Evolutionary conservation across 2,329 filamentous ascomycete species (phyloP).

Genomic region (Cytospora paraplurivora): DNA sequence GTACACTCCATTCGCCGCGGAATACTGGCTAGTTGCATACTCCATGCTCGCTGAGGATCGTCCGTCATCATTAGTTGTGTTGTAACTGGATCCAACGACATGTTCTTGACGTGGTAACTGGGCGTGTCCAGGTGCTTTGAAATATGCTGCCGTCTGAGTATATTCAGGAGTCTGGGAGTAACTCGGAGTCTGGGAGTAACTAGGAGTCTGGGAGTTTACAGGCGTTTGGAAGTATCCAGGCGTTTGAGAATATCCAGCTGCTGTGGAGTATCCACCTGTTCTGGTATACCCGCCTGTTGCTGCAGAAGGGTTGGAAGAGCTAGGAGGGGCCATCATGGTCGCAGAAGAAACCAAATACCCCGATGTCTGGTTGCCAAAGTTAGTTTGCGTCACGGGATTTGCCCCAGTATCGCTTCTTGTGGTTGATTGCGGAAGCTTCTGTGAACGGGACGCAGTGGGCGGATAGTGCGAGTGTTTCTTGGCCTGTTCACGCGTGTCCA

Average conservation of each 20-base stretch:
- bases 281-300: neutral
- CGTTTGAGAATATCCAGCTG: too few relatives aligned
- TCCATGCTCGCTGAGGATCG: too few relatives aligned
- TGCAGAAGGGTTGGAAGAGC: neutral
- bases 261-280: neutral
- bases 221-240: too few relatives aligned
- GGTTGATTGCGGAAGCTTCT: neutral
- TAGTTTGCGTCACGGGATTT: neutral
- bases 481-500: neutral
- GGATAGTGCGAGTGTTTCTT: neutral
- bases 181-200: too few relatives aligned
- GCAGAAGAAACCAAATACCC: neutral
- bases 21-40: too few relatives aligned
- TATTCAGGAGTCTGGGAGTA: too few relatives aligned
- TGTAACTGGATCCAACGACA: neutral
- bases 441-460: neutral
- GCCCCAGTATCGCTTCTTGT: neutral
- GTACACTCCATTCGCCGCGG: neutral
- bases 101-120: neutral
- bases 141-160: too few relatives aligned
- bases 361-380: neutral
- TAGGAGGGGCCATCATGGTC: neutral
- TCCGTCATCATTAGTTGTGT: neutral
- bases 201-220: too few relatives aligned
- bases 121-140: too few relatives aligned